These are phyloP conservation scores for Theileria orientalis DNA, from an alignment of 169 alveolate species.

Conservation along the genomic window DNA sequence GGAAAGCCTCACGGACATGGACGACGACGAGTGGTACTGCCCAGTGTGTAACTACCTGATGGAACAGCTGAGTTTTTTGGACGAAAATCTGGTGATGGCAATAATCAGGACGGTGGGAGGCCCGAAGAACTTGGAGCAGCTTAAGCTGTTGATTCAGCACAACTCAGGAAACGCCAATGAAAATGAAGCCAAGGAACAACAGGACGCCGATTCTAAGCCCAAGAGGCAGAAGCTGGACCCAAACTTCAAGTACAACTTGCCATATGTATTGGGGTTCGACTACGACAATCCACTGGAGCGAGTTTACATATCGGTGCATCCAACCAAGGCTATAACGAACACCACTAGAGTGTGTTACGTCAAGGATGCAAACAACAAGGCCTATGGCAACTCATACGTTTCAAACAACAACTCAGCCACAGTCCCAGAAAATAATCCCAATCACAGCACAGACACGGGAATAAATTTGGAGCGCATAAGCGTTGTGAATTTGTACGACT, in stretches of 20 bases:
- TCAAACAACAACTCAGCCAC: background rate
- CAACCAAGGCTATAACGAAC: background rate
- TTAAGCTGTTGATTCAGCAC: slow-evolving; percentile 49
- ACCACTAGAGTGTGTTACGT: background rate
- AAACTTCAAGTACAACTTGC: slow-evolving; percentile 22
- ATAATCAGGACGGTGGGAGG: slow-evolving; percentile 69
- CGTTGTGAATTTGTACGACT: background rate
- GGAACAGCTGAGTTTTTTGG: slow-evolving; percentile 70
- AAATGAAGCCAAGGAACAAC: background rate
- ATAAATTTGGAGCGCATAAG: slow-evolving; percentile 3
- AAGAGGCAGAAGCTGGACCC: slow-evolving; percentile 21
- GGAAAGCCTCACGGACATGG: slow-evolving; percentile 56
- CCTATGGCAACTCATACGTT: background rate
- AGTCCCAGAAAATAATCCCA: background rate
- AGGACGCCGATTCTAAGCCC: background rate
- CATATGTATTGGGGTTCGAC: slow-evolving; percentile 52
- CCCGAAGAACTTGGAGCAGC: slow-evolving; percentile 66
- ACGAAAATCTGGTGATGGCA: slow-evolving; percentile 64
- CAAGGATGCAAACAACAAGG: background rate
- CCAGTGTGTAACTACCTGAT: slow-evolving; percentile 70
- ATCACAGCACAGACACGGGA: background rate
- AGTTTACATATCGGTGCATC: slow-evolving; percentile 28
- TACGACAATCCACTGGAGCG: slow-evolving; percentile 64
- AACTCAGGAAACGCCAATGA: background rate
- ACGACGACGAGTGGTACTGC: slow-evolving; percentile 79